Percentiles rank a stretch among this genome's conserved stretches.
These are phyloP conservation scores for Metarhizium album DNA, from an alignment of 2,329 filamentous ascomycete genomes.

Conservation along the genomic window DNA sequence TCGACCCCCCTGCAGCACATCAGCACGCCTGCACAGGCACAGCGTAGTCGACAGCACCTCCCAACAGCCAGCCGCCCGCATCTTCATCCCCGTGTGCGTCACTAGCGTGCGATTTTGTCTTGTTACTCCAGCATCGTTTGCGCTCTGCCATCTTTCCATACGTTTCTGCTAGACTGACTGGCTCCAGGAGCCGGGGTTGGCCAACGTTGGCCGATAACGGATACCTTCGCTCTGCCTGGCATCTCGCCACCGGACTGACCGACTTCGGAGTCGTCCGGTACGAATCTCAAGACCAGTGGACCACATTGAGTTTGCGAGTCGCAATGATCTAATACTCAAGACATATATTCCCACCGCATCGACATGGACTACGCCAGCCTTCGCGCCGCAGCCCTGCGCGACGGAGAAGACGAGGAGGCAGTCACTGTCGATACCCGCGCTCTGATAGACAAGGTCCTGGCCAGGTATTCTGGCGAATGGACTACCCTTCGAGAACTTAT, in stretches of 20 bases:
- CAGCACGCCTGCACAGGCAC: too few species aligned
- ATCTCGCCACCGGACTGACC: not conserved
- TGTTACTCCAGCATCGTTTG: not conserved
- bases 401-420: conserved; percentile 86
- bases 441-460: conserved; percentile 94
- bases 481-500: conserved; percentile 83
- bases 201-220: not conserved
- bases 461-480: conserved; percentile 94
- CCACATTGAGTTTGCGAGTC: not conserved
- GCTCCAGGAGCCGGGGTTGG: not conserved
- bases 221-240: not conserved
- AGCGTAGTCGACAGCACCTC: not conserved
- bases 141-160: not conserved
- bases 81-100: not conserved
- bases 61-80: too few species aligned
- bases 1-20: too few species aligned
- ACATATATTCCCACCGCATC: not conserved
- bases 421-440: conserved; percentile 96
- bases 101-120: not conserved
- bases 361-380: conserved; percentile 65
- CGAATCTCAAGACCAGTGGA: not conserved
- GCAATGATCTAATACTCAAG: conserved; percentile 1
- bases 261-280: too few species aligned
- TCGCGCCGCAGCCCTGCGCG: conserved; percentile 75
- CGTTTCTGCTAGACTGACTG: not conserved